These are phyloP conservation scores for Tuber microsphaerosporum DNA, from an alignment of 495 filamentous ascomycete species.

Conservation along the genomic window DNA sequence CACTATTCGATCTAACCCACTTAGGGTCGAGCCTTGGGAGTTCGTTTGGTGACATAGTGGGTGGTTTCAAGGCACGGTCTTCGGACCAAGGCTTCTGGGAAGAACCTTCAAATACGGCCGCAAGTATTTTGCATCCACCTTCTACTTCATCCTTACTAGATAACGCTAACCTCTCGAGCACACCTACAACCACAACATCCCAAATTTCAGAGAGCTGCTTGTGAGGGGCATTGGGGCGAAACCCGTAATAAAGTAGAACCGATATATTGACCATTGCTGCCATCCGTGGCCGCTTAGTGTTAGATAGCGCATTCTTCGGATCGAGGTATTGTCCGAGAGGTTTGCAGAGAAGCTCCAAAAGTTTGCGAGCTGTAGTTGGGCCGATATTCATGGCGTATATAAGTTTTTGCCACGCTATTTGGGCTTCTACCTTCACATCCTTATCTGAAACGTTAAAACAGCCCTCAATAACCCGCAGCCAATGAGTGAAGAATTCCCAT, in stretches of 20 bases:
- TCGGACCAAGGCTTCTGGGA: slow-evolving; percentile 65
- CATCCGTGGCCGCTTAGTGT: slow-evolving; percentile 51
- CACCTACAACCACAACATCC: slow-evolving; percentile 61
- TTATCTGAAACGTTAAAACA: slow-evolving; percentile 78
- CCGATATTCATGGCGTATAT: slow-evolving; percentile 62
- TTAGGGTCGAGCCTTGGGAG: slow-evolving; percentile 71
- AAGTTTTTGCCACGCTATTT: slow-evolving; percentile 74
- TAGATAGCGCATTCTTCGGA: slow-evolving; percentile 54
- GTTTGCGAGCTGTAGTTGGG: slow-evolving; percentile 52
- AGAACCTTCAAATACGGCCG: slow-evolving; percentile 60
- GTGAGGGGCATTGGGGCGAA: slow-evolving; percentile 59
- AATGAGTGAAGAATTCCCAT: slow-evolving; percentile 66
- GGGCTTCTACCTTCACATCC: slow-evolving; percentile 65
- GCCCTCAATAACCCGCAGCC: slow-evolving; percentile 66
- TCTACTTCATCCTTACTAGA: slow-evolving; percentile 43
- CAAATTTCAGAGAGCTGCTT: slow-evolving; percentile 67
- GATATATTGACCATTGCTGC: slow-evolving; percentile 62
- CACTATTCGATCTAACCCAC: slow-evolving; percentile 73
- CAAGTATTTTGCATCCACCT: slow-evolving; percentile 58
- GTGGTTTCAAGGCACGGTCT: slow-evolving; percentile 55
- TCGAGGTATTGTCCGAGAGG: slow-evolving; percentile 65
- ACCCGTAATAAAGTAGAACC: slow-evolving; percentile 76
- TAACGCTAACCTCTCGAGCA: slow-evolving; percentile 49
- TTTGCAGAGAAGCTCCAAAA: slow-evolving; percentile 60
- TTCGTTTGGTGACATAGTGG: slow-evolving; percentile 58